Evolutionary conservation across 305 asterid genomes (phyloP).

Genomic region (Solanum chacoense): DNA sequence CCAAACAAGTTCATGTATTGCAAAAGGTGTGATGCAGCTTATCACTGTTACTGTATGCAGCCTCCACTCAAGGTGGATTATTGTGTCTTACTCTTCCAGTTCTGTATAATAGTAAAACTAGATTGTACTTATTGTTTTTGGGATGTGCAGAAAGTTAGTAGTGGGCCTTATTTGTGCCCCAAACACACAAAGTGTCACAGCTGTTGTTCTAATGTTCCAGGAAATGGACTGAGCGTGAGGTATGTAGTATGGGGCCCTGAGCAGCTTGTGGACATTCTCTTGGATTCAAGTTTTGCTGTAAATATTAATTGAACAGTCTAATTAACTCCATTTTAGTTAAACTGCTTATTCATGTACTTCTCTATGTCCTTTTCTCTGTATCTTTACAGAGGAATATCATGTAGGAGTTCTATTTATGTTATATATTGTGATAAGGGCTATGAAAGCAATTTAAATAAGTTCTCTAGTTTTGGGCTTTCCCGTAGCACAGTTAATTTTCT

Average conservation of each 20-base stretch:
- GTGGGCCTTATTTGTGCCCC: constrained; percentile 91
- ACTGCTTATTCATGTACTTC: background rate
- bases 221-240: constrained; percentile 93
- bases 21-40: constrained; percentile 95
- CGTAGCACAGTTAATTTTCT: background rate
- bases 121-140: constrained; percentile 6
- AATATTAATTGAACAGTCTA: background rate
- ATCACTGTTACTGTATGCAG: constrained; percentile 90
- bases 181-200: constrained; percentile 95
- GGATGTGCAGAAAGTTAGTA: constrained; percentile 71
- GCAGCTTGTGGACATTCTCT: background rate
- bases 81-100: background rate
- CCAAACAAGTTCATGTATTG: constrained; percentile 89
- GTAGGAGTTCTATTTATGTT: background rate
- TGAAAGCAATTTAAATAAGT: background rate
- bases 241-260: constrained; percentile 20
- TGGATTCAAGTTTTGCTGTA: background rate
- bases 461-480: background rate
- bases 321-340: background rate
- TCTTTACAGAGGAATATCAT: background rate
- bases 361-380: background rate
- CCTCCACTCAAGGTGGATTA: constrained; percentile 51
- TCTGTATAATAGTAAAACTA: background rate
- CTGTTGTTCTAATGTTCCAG: constrained; percentile 88
- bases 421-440: background rate